Conservation (phyloP, 2,329 filamentous ascomycete genomes). For the Fusarium denticulatum region DNA sequence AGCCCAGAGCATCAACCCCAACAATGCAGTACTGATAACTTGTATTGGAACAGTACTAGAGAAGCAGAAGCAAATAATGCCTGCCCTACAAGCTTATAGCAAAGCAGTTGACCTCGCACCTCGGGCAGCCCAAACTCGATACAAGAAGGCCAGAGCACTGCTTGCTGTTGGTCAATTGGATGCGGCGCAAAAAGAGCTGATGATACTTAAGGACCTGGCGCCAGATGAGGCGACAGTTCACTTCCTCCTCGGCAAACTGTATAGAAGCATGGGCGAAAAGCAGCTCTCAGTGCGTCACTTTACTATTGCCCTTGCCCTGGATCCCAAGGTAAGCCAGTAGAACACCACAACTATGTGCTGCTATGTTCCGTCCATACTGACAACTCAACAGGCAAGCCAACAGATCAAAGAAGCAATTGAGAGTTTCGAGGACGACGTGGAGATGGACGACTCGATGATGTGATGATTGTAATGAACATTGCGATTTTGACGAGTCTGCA, state of each 20-base stretch:
- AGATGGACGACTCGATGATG: slow-evolving; percentile 74
- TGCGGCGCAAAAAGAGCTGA: slow-evolving; percentile 81
- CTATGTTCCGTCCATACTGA: slow-evolving; percentile 1
- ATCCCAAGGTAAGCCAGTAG: slow-evolving; percentile 81
- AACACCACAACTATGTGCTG: neutral
- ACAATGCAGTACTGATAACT: slow-evolving; percentile 90
- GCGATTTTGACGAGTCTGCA: slow-evolving; percentile 38
- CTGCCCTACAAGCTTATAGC: slow-evolving; percentile 83
- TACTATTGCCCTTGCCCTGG: slow-evolving; percentile 92
- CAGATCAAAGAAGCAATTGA: slow-evolving; percentile 98
- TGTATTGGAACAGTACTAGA: slow-evolving; percentile 92
- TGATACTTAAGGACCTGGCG: slow-evolving; percentile 88
- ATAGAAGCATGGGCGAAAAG: slow-evolving; percentile 77
- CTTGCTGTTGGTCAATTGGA: slow-evolving; percentile 78
- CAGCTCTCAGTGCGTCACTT: slow-evolving; percentile 90
- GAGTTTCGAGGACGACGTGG: slow-evolving; percentile 82
- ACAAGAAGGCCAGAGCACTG: slow-evolving; percentile 90
- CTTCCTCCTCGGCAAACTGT: slow-evolving; percentile 88
- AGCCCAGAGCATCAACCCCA: slow-evolving; percentile 89
- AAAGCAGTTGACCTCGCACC: slow-evolving; percentile 86
- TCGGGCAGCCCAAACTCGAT: slow-evolving; percentile 81
- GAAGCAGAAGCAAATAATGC: slow-evolving; percentile 82
- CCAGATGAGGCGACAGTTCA: slow-evolving; percentile 97
- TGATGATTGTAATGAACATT: slow-evolving; percentile 54
- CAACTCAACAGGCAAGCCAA: slow-evolving; percentile 74